Percentiles rank a stretch among this genome's conserved stretches.
These are phyloP conservation scores for Lactuca saligna DNA, from an alignment of 129 eudicot genomes.

Conservation along the genomic window DNA sequence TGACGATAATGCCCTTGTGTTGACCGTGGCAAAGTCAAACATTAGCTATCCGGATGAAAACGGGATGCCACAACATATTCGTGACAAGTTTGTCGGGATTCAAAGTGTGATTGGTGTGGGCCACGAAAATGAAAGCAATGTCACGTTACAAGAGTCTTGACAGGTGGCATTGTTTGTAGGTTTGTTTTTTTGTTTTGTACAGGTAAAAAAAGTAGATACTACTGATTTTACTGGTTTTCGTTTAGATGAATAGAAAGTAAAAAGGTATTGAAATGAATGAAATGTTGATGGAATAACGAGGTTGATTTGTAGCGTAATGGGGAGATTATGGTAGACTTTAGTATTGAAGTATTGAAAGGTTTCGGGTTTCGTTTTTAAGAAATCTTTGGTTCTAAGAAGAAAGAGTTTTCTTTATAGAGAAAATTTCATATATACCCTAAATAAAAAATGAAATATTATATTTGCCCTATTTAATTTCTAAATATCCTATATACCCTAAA, in stretches of 20 bases:
- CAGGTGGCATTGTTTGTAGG: conserved; percentile 1
- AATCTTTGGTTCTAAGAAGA: neutral
- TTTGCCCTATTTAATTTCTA: too few relatives aligned
- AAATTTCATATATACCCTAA: too few relatives aligned
- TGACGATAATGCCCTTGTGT: conserved; percentile 7
- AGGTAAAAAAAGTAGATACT: conserved; percentile 19
- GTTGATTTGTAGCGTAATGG: neutral
- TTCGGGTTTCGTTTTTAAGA: neutral
- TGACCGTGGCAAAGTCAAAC: conserved; percentile 25
- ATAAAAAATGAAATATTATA: too few relatives aligned
- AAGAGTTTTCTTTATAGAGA: too few relatives aligned
- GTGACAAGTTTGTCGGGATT: conserved; percentile 23
- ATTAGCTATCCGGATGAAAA: conserved; percentile 30
- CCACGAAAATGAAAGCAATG: conserved; percentile 2
- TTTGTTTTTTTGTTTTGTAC: conserved; percentile 13
- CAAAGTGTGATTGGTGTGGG: conserved; percentile 8
- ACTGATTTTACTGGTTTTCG: conserved; percentile 21
- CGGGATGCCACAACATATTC: conserved; percentile 36
- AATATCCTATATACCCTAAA: too few relatives aligned
- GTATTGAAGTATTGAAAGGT: conserved; percentile 3
- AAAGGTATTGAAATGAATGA: conserved; percentile 14
- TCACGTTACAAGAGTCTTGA: conserved; percentile 15
- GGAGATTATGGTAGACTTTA: neutral
- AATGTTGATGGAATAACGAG: conserved; percentile 9
- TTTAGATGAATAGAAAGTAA: conserved; percentile 9